phyloP scores from a whole-genome alignment of 257 asterid species.

The Ajuga chamaepitys region DNA sequence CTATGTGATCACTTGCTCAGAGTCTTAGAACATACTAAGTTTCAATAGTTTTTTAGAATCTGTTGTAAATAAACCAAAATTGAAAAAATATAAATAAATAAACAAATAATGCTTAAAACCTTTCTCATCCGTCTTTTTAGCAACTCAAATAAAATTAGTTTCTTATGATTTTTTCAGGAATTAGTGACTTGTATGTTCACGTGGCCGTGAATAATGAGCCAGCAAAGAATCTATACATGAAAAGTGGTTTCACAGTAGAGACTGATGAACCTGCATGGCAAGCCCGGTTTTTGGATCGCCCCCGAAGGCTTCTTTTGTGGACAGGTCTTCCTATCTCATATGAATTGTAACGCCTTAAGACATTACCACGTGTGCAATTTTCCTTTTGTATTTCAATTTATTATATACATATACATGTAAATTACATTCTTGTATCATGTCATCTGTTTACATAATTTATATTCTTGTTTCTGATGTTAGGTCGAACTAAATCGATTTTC shows the following conservation, averaged over 20 bases:
- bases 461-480: neutral
- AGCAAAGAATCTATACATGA: constrained; percentile 70
- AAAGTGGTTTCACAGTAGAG: constrained; percentile 76
- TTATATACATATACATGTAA: neutral
- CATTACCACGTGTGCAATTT: neutral
- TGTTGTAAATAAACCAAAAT: too few relatives aligned
- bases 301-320: constrained; percentile 84
- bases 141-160: neutral
- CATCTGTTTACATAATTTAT: neutral
- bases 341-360: constrained; percentile 23
- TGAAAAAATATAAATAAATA: too few relatives aligned
- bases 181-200: constrained; percentile 86
- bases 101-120: too few relatives aligned
- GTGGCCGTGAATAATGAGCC: constrained; percentile 85
- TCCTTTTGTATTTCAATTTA: neutral
- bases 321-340: constrained; percentile 52
- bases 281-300: constrained; percentile 89
- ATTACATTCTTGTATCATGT: neutral
- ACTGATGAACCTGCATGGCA: constrained; percentile 94
- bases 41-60: too few relatives aligned
- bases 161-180: constrained; percentile 43
- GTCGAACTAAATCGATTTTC: neutral
- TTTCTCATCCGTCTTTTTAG: neutral
- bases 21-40: too few relatives aligned
- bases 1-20: too few relatives aligned